Percentiles rank a stretch among this genome's conserved stretches.
Conservation (phyloP, 306 rosid genomes). For the cucumber (Cucumis sativus) region Cucumber_9930_V3 NC_026659.2:18172501-18173000, state of each 20-base stretch:
- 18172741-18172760: not conserved
- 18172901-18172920: not conserved
- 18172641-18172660: slow-evolving; percentile 1
- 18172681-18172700: not conserved
- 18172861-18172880: not conserved
- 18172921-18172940: not conserved
- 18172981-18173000: not conserved
- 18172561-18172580: not conserved
- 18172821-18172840: not conserved
- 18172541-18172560: not conserved
- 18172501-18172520: not conserved
- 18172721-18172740: slow-evolving; percentile 22
- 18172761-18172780: not conserved
- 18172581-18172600: slow-evolving; percentile 12
- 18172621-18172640: not conserved
- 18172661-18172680: slow-evolving; percentile 10
- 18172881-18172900: not conserved
- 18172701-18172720: slow-evolving; percentile 6
- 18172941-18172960: not conserved
- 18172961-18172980: not conserved
- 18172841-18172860: not conserved
- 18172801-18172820: not conserved
- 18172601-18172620: slow-evolving; percentile 26
- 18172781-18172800: not conserved
- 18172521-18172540: not conserved